phyloP scores from a whole-genome alignment of 2,329 filamentous ascomycete genomes.

The Botryotinia globosa region DNA sequence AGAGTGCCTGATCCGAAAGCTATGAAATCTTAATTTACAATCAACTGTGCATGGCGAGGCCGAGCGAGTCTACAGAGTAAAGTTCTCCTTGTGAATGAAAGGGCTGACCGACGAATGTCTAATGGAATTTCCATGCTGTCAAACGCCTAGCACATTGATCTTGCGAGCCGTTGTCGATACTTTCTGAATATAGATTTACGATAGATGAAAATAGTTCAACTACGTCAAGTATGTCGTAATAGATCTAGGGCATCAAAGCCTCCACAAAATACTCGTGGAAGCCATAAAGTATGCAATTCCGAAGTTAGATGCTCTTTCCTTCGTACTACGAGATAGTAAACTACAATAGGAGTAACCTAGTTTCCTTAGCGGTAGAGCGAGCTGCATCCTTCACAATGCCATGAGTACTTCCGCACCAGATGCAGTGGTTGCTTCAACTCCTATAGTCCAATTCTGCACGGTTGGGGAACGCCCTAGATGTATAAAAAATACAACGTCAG shows the following conservation, averaged over 20 bases:
- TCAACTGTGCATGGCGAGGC: neutral
- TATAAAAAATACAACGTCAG: neutral
- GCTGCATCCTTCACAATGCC: neutral
- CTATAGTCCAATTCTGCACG: neutral
- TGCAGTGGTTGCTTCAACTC: neutral
- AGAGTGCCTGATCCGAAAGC: constrained; percentile 1
- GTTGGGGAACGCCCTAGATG: neutral
- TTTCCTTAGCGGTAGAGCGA: neutral
- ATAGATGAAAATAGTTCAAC: neutral
- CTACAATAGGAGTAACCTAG: neutral
- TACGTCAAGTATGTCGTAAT: neutral
- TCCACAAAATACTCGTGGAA: neutral
- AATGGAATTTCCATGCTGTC: neutral
- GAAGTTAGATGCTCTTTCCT: neutral
- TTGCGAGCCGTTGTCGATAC: neutral
- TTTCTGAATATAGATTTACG: neutral
- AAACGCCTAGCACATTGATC: neutral
- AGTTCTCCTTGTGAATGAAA: neutral
- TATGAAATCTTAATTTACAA: neutral
- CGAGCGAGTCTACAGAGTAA: neutral
- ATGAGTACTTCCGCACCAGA: neutral
- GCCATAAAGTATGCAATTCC: neutral
- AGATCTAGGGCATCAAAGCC: neutral
- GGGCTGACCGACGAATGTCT: neutral
- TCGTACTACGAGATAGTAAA: neutral